phyloP scores from a whole-genome alignment of 371 early-diverging fungal genomes.

The Lichtheimia ramosa region DNA sequence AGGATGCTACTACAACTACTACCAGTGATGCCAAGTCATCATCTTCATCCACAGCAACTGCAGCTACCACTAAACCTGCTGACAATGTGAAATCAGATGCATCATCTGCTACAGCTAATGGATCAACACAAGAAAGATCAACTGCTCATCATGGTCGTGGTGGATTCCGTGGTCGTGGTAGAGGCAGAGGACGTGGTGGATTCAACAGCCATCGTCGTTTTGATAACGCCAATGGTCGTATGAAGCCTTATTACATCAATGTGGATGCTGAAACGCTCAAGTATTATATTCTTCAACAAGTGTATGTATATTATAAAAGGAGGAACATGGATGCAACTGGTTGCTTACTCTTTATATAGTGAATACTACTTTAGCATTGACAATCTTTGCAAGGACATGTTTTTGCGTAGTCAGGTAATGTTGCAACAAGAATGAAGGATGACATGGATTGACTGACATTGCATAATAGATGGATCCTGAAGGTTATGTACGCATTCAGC shows the following conservation, averaged over 20 bases:
- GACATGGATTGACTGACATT: no score
- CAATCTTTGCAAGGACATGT: constrained; percentile 92
- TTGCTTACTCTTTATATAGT: constrained; percentile 23
- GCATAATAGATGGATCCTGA: constrained; percentile 72
- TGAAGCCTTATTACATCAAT: constrained; percentile 41
- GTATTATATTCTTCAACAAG: constrained; percentile 59
- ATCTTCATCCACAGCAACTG: constrained; percentile 7
- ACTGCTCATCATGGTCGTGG: constrained; percentile 20
- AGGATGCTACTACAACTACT: background rate
- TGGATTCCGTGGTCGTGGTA: constrained; percentile 39
- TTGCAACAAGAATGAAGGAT: no score
- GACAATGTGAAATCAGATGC: background rate
- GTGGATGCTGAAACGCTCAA: constrained; percentile 58
- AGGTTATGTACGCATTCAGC: constrained; percentile 73
- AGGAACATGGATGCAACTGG: background rate
- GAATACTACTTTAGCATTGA: constrained; percentile 95
- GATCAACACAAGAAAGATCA: background rate
- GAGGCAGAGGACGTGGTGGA: constrained; percentile 27
- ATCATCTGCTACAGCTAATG: constrained; percentile 5
- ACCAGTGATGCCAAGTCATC: constrained; percentile 3
- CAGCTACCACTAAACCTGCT: constrained; percentile 5
- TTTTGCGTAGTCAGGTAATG: constrained; percentile 74
- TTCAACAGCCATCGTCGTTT: constrained; percentile 26
- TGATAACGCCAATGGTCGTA: constrained; percentile 28
- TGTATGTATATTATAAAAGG: constrained; percentile 37